A percentile compares a stretch with the other conserved stretches of the same genome.
Evolutionary conservation across 208 protist genomes (phyloP).

Genomic region (Leishmania tarentolae): DNA sequence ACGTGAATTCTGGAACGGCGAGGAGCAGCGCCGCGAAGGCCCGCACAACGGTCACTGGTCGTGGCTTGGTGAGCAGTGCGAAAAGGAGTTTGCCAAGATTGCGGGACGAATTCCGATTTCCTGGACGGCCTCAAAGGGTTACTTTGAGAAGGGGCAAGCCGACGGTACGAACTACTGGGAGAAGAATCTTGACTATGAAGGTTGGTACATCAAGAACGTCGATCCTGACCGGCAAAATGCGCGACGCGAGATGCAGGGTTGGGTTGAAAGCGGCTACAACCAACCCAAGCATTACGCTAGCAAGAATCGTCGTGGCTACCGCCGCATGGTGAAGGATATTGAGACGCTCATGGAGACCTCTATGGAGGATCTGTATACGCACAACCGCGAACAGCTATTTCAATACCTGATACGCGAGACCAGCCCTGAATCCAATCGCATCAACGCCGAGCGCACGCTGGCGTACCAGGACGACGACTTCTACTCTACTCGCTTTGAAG

Average conservation of each 20-base stretch:
- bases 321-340: constrained; percentile 89
- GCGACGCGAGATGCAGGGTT: constrained; percentile 79
- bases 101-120: constrained; percentile 79
- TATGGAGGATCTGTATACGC: constrained; percentile 91
- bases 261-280: constrained; percentile 88
- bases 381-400: constrained; percentile 88
- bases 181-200: constrained; percentile 92
- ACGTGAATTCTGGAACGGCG: constrained; percentile 86
- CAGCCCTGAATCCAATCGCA: constrained; percentile 86
- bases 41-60: constrained; percentile 90
- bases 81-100: constrained; percentile 83
- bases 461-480: constrained; percentile 90
- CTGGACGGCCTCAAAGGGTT: constrained; percentile 85
- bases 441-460: constrained; percentile 82
- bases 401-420: constrained; percentile 89
- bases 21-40: constrained; percentile 84
- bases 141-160: constrained; percentile 82
- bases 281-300: constrained; percentile 90
- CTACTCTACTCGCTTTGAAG: constrained; percentile 88
- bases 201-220: constrained; percentile 92
- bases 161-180: constrained; percentile 92
- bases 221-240: constrained; percentile 87
- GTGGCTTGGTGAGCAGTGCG: constrained; percentile 77
- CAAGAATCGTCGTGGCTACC: constrained; percentile 90
- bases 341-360: constrained; percentile 89